Base-by-base conservation (phyloP, 345 rosid species). In the Eucalyptus regnans region DNA sequence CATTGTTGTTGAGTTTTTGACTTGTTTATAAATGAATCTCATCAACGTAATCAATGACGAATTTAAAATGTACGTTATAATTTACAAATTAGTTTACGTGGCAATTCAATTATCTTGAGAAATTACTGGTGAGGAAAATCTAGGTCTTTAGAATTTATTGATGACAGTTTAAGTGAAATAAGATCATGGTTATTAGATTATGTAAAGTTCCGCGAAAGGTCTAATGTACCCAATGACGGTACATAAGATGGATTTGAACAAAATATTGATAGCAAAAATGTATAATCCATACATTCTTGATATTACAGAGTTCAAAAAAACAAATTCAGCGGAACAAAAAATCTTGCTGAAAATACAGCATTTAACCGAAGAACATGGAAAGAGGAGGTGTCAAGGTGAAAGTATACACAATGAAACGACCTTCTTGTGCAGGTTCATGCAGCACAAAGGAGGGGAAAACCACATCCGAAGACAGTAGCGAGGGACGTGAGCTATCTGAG, bases 161-260 rank as follows among this genome's bases (percentile, higher is more conserved):
- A 37, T 37, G 37, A 37, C 37, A 37, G 37, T 37, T 37, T 37
- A 37, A 37, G 37, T 37, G 23, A 52, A 52, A 52, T 0, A 18
- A 52, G 0, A 0, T 3, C 23, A 7, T 7, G 23, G 1, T 0
- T 52, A 9, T 52, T 52, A 52, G 7, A 52, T 52, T 52, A 51
- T 0, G 9, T 51, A 51, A 51, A 51, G 7, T 0, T 51, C 7
- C 0, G 0, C 0, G 0, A 0, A 52, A 52, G 9, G 10, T 52
- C 0, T 1, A 52, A 18, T 18, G 10, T 0, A 52, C 0, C 4
- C 23, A 52, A 52, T 0, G 0, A 1, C 27, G 0, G 4, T 56
- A 56, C 12, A 4, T 22, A 23, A 60, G 6, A 64, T 1, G 2
- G 6, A 64, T 14, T 64, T 7, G 20, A 64, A 64, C 71, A 14